These are phyloP conservation scores for Eimeria necatrix DNA, from an alignment of 169 alveolate species.

Conservation along the genomic window DNA sequence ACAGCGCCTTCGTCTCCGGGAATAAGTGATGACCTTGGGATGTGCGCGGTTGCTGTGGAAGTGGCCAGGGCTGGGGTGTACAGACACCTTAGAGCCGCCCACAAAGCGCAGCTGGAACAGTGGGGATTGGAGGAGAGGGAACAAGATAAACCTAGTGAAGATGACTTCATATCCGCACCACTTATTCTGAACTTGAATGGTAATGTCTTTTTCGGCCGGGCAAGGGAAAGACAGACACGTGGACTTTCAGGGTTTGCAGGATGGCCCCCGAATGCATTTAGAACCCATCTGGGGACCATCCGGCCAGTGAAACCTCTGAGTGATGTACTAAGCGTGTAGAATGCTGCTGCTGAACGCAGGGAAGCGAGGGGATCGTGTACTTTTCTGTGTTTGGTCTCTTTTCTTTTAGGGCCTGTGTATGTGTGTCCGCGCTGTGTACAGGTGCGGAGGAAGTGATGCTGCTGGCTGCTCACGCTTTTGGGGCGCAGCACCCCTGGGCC, in stretches of 20 bases:
- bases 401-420: no score
- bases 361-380: no score
- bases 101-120: neutral
- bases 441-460: conserved; percentile 60
- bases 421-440: neutral
- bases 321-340: no score
- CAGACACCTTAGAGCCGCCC: neutral
- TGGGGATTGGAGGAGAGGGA: neutral
- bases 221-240: no score
- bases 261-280: no score
- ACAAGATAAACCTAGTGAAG: neutral
- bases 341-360: no score
- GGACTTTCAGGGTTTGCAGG: no score
- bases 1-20: neutral
- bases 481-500: conserved; percentile 30
- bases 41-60: neutral
- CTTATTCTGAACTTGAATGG: conserved; percentile 24
- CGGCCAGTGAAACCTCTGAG: no score
- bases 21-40: neutral
- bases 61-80: neutral
- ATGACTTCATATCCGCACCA: neutral
- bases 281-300: no score
- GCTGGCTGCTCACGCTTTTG: conserved; percentile 45
- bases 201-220: neutral
- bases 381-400: no score